Evolutionary conservation across 768 basidiomycete genomes (phyloP).

Genomic region (Lyophyllum shimeji): DNA sequence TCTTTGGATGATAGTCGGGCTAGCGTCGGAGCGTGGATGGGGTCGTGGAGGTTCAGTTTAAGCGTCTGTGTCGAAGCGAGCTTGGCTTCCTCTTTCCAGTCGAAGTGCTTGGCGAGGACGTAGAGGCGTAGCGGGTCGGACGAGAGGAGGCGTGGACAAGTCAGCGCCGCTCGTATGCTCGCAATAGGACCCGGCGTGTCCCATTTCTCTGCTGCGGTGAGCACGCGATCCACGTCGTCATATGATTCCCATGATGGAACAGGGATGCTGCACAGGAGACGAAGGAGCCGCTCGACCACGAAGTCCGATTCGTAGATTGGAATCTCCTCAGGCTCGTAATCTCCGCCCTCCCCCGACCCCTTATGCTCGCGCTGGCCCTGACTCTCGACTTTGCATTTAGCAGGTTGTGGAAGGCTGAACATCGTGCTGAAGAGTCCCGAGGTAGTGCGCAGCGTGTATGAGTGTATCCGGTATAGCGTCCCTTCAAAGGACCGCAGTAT

Average conservation of each 20-base stretch:
- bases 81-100: conserved; percentile 57
- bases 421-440: conserved; percentile 64
- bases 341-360: background rate
- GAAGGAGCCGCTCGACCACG: conserved; percentile 54
- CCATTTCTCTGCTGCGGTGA: conserved; percentile 69
- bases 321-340: conserved; percentile 22
- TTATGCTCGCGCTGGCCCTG: conserved; percentile 1
- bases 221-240: conserved; percentile 51
- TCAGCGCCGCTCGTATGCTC: conserved; percentile 52
- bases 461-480: conserved; percentile 55
- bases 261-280: conserved; percentile 55
- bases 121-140: conserved; percentile 51
- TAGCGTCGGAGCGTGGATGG: conserved; percentile 41
- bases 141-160: conserved; percentile 44
- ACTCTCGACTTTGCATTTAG: conserved; percentile 3
- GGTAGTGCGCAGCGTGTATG: conserved; percentile 54
- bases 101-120: conserved; percentile 57
- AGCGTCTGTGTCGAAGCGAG: conserved; percentile 60
- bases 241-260: conserved; percentile 48
- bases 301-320: conserved; percentile 41
- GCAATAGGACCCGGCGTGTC: conserved; percentile 63
- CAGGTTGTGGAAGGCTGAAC: conserved; percentile 55
- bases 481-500: conserved; percentile 42
- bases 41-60: conserved; percentile 46
- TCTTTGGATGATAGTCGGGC: conserved; percentile 49